Conservation (phyloP, 805 yeast genomes). For the Tetrapisispora fleetii region DNA sequence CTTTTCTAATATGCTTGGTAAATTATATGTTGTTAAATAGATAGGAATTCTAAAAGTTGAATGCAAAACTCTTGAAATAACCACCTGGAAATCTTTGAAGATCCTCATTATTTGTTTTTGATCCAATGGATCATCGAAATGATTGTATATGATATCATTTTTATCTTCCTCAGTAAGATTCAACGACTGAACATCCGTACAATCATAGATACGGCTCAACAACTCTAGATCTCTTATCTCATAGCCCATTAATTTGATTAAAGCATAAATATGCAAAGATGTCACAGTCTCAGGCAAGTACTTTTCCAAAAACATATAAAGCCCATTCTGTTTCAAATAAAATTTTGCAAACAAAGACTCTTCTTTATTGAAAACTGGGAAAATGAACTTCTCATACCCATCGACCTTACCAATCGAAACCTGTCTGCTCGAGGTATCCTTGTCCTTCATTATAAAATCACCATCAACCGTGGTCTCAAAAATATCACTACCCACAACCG, state of each 20-base stretch:
- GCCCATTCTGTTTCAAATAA: slow-evolving; percentile 51
- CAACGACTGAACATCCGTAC: slow-evolving; percentile 14
- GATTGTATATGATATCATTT: slow-evolving; percentile 13
- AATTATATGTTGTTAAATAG: slow-evolving; percentile 50
- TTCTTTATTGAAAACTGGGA: slow-evolving; percentile 34
- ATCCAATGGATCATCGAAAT: slow-evolving; percentile 31
- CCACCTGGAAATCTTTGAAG: slow-evolving; percentile 47
- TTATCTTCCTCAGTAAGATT: slow-evolving; percentile 3
- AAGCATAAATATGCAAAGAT: slow-evolving; percentile 43
- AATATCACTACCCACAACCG: neutral
- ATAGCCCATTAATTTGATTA: slow-evolving; percentile 60
- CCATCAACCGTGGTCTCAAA: neutral
- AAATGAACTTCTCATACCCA: slow-evolving; percentile 24
- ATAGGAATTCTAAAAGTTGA: slow-evolving; percentile 46
- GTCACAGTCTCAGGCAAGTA: slow-evolving; percentile 54
- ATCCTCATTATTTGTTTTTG: slow-evolving; percentile 38
- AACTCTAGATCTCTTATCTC: slow-evolving; percentile 28
- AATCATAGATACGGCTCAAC: slow-evolving; percentile 26
- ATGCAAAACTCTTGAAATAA: slow-evolving; percentile 51
- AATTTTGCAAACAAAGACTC: slow-evolving; percentile 39
- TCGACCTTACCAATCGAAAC: slow-evolving; percentile 21
- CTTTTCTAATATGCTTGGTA: slow-evolving; percentile 40
- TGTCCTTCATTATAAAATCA: slow-evolving; percentile 1
- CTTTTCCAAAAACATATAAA: slow-evolving; percentile 45
- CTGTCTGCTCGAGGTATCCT: slow-evolving; percentile 4